Base-by-base conservation (phyloP, 768 basidiomycete genomes). In the Tulasnella sp. region DNA sequence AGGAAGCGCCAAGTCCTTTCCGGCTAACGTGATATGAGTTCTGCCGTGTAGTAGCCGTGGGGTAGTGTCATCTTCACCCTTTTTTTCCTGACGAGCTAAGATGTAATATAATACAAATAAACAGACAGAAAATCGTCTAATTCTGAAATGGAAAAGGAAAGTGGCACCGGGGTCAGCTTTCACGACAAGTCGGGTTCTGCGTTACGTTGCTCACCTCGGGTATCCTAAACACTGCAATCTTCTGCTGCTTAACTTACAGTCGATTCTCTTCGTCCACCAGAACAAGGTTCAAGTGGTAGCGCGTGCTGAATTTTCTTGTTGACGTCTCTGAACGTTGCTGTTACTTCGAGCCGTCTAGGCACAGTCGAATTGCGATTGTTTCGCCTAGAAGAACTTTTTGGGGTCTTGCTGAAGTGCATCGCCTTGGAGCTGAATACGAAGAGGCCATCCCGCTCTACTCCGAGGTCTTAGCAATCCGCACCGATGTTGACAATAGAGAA, bases 301-400 rank as follows among this genome's bases (percentile, higher is more conserved):
- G 89, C 64, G 94, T 94, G 85, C 94, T 96, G 87, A 99, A 99
- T 97, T 98, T 90, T n/a, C n/a, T 99, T 99, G 90, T 99, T 99
- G 82, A 99, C 96, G 83, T 99, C 97, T 34, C 98, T 91, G 91
- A 98, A 99, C 24, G 98, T 99, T 2, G 98, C 98, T 1, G 98
- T 99, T 80, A 99, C 88, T 86, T 99, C 98, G 85, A 99, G 4
- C 98, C 98, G 60, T 97, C 97, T 2, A 99, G 91, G 91, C 98
- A 99, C 40, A 99, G 89, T 74, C 97, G 93, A 82, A 99, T 99
- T 1, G 98, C 98, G 83, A 99, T 98, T 16, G 96, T 98, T 54
- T 54, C 50, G 76, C 97, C 97, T 96, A 83, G 1, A 82, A n/a
- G 28, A n/a, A 72, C 50, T 54, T 9, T 54, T 2, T 24, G 11